Conservation (phyloP, 2,329 filamentous ascomycete genomes). For the Phoma sp. region DNA sequence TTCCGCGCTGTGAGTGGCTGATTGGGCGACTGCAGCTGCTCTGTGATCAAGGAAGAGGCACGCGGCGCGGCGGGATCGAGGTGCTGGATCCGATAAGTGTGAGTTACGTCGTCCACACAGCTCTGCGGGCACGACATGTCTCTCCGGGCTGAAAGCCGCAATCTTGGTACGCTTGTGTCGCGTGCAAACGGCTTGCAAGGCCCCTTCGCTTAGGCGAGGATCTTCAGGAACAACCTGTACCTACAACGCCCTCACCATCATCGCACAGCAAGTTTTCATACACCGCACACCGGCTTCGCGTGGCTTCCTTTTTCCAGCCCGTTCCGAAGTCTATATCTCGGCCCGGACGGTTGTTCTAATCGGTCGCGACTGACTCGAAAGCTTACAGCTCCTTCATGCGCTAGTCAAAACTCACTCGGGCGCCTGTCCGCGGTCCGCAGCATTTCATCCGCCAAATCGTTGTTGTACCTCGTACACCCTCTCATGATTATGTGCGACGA, state of each 20-base stretch:
- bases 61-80: conserved; percentile 14
- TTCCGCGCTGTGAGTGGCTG: conserved; percentile 16
- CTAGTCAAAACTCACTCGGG: conserved; percentile 16
- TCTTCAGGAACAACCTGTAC: conserved; percentile 18
- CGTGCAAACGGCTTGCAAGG: conserved; percentile 16
- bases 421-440: conserved; percentile 4
- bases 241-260: conserved; percentile 8
- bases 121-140: conserved; percentile 5
- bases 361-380: conserved; percentile 15
- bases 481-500: conserved; percentile 8
- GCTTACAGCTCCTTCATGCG: conserved; percentile 9
- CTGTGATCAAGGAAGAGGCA: conserved; percentile 14
- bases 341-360: conserved; percentile 10
- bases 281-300: background rate
- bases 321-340: conserved; percentile 2
- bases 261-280: conserved; percentile 3
- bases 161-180: conserved; percentile 13
- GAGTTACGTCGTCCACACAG: conserved; percentile 9
- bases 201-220: conserved; percentile 17
- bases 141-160: conserved; percentile 10
- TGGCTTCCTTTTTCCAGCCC: conserved; percentile 1
- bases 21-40: conserved; percentile 10
- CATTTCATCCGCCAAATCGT: conserved; percentile 11
- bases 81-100: conserved; percentile 5
- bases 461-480: conserved; percentile 6